Evolutionary conservation across 2,329 filamentous ascomycete genomes (phyloP).

Genomic region (Pseudopyrenochaeta lycopersici): DNA sequence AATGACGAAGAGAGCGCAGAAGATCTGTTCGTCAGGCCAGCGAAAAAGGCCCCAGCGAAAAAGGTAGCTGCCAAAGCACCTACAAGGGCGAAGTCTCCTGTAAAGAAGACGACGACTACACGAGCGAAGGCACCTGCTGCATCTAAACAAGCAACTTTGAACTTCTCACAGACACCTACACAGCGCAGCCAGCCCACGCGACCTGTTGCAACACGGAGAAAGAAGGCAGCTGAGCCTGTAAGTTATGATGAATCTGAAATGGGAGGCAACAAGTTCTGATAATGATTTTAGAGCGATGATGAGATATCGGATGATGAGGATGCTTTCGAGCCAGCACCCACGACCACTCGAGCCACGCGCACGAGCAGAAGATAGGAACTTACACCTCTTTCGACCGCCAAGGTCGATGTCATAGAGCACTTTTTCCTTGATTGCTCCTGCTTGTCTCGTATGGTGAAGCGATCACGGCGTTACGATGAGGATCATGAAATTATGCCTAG

Average conservation of each 20-base stretch:
- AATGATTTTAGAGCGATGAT: conserved; percentile 48
- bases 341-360: conserved; percentile 31
- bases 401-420: background rate
- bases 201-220: conserved; percentile 30
- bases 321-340: conserved; percentile 49
- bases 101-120: conserved; percentile 34
- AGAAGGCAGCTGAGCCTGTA: conserved; percentile 53
- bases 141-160: conserved; percentile 52
- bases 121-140: conserved; percentile 26
- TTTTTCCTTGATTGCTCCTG: too few relatives aligned
- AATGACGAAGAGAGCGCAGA: conserved; percentile 59
- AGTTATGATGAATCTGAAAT: conserved; percentile 16
- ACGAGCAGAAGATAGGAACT: conserved; percentile 34
- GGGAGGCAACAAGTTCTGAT: conserved; percentile 9
- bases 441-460: background rate
- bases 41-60: conserved; percentile 39
- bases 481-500: conserved; percentile 26
- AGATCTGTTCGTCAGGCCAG: conserved; percentile 52
- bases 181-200: conserved; percentile 44
- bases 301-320: conserved; percentile 54
- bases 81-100: conserved; percentile 33
- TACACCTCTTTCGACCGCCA: background rate
- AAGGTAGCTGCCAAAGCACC: conserved; percentile 32
- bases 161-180: conserved; percentile 51
- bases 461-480: background rate